phyloP scores from a whole-genome alignment of 2,329 filamentous ascomycete species.

The Ceratocystis eucalypticola region DNA sequence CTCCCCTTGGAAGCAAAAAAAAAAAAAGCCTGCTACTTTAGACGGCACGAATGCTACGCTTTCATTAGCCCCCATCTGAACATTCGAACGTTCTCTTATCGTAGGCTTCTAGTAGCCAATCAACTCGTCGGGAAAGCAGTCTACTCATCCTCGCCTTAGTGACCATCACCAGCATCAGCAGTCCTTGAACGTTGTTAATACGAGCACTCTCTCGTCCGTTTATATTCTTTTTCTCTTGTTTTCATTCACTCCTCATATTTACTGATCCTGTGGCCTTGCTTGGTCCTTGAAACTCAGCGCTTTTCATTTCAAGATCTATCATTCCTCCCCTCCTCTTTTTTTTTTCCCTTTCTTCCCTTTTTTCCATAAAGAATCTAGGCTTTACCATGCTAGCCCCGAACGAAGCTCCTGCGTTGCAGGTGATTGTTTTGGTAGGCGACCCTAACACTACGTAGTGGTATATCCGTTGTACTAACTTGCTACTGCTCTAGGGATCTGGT shows the following conservation, averaged over 20 bases:
- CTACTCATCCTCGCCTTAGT: not conserved
- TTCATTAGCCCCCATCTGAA: not conserved
- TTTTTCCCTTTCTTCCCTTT: not conserved
- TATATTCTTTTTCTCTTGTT: not conserved
- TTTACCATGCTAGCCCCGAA: conserved; percentile 16
- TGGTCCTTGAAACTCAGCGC: not conserved
- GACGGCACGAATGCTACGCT: not conserved
- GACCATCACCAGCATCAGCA: not conserved
- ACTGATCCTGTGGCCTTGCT: not conserved
- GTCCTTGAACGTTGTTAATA: no score
- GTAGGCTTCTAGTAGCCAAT: not conserved
- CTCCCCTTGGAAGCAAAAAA: not conserved
- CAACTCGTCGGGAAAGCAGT: not conserved
- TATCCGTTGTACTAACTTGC: conserved; percentile 13
- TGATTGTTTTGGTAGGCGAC: conserved; percentile 59
- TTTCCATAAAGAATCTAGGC: not conserved
- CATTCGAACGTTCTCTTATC: not conserved
- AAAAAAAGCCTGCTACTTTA: not conserved
- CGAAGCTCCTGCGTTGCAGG: conserved; percentile 46
- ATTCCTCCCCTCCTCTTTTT: not conserved
- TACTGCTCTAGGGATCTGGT: conserved; percentile 55
- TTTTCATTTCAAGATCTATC: not conserved
- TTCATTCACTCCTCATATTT: not conserved
- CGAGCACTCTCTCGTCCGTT: not conserved
- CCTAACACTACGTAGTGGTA: not conserved